Evolutionary conservation across 192 early-diverging fungal genomes (phyloP).

Genomic region (Coemansia furcata): DNA sequence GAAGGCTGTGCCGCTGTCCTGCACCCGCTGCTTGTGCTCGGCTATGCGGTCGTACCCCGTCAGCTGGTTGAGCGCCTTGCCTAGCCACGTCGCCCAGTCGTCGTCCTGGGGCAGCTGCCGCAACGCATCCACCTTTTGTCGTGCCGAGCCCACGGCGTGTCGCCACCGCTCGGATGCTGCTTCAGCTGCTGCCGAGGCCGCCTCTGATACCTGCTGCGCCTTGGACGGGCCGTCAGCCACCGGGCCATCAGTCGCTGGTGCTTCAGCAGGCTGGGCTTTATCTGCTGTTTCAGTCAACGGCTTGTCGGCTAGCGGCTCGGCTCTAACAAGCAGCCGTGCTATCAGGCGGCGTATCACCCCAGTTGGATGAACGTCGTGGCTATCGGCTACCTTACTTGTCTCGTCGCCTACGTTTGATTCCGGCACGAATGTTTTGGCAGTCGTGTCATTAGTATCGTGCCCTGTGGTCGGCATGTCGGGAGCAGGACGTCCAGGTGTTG

Average conservation of each 20-base stretch:
- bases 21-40: conserved; percentile 63
- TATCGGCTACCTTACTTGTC: neutral
- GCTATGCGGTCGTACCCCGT: conserved; percentile 72
- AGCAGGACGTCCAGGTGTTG: neutral
- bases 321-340: neutral
- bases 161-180: conserved; percentile 19
- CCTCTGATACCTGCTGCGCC: neutral
- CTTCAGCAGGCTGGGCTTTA: neutral
- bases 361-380: neutral
- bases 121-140: conserved; percentile 2
- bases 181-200: conserved; percentile 2
- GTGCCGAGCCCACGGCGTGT: conserved; percentile 12
- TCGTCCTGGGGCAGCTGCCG: conserved; percentile 33
- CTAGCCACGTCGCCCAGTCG: conserved; percentile 38
- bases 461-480: neutral
- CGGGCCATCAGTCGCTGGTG: neutral
- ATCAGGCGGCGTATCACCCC: neutral
- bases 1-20: conserved; percentile 48
- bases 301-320: neutral
- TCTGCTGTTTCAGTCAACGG: neutral
- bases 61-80: conserved; percentile 62
- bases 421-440: neutral
- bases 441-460: neutral
- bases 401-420: neutral
- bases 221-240: neutral